phyloP scores from a whole-genome alignment of 2,329 filamentous ascomycete genomes.

The Monilinia laxa region DNA sequence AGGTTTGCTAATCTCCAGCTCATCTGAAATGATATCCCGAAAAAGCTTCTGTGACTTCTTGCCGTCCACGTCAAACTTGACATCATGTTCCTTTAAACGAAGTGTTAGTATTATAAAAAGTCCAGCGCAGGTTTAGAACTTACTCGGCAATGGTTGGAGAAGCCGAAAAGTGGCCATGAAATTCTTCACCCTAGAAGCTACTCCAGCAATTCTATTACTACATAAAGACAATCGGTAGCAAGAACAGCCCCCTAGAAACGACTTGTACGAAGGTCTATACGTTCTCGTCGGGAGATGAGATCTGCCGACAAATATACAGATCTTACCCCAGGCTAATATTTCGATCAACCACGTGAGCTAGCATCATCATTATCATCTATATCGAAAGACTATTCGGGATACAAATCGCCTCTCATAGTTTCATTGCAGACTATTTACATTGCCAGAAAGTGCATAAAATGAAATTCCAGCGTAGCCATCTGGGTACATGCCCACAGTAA shows the following conservation, averaged over 20 bases:
- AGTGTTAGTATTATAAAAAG: background rate
- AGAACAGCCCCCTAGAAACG: background rate
- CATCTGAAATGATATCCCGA: slow-evolving; percentile 37
- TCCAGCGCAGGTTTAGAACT: background rate
- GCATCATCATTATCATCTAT: background rate
- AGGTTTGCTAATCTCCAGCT: slow-evolving; percentile 38
- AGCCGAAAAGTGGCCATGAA: slow-evolving; percentile 32
- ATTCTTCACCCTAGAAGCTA: slow-evolving; percentile 30
- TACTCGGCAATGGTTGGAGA: slow-evolving; percentile 27
- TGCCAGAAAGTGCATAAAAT: background rate
- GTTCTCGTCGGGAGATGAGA: background rate
- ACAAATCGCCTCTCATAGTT: background rate
- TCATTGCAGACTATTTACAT: background rate
- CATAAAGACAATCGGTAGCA: slow-evolving; percentile 42
- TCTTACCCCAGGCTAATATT: background rate
- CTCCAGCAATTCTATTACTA: slow-evolving; percentile 44
- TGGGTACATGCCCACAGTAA: background rate
- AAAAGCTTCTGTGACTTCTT: slow-evolving; percentile 32
- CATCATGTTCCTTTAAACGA: slow-evolving; percentile 16
- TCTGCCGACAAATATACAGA: background rate
- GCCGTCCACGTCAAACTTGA: slow-evolving; percentile 34
- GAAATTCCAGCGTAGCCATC: background rate
- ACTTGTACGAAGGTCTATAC: background rate
- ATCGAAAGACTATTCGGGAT: background rate
- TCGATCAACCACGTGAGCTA: background rate